phyloP scores from a whole-genome alignment of 495 filamentous ascomycete genomes.

The Lasiosphaeria ovina region DNA sequence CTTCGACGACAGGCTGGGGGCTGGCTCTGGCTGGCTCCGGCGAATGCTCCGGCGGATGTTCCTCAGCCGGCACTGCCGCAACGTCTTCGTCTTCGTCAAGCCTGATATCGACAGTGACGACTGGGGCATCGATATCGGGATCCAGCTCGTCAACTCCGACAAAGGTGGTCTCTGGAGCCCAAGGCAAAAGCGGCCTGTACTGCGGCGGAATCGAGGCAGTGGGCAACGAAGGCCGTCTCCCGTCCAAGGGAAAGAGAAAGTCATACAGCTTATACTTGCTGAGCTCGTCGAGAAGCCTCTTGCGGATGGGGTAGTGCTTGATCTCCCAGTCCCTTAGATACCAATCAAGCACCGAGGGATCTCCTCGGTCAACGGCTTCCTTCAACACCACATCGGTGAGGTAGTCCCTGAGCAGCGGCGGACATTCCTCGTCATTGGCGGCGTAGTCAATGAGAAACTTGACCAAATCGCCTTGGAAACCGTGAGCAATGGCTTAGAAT shows the following conservation, averaged over 20 bases:
- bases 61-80: no score
- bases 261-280: slow-evolving; percentile 9
- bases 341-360: neutral
- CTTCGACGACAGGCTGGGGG: no score
- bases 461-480: slow-evolving; percentile 7
- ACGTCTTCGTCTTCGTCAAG: no score
- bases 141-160: no score
- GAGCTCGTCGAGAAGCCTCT: slow-evolving; percentile 4
- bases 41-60: no score
- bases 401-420: slow-evolving; percentile 11
- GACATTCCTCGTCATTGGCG: slow-evolving; percentile 12
- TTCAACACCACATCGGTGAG: slow-evolving; percentile 11
- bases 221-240: neutral
- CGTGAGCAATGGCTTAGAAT: neutral
- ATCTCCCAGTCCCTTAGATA: slow-evolving; percentile 10
- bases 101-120: no score
- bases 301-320: slow-evolving; percentile 3
- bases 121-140: no score
- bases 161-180: no score
- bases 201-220: slow-evolving; percentile 7
- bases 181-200: neutral
- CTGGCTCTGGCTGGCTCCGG: no score
- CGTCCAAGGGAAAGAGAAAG: slow-evolving; percentile 1
- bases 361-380: neutral
- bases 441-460: slow-evolving; percentile 16